Percentiles rank a stretch among this genome's conserved stretches.
Conservation (phyloP, 208 protist genomes). For the Leishmania braziliensis region DNA sequence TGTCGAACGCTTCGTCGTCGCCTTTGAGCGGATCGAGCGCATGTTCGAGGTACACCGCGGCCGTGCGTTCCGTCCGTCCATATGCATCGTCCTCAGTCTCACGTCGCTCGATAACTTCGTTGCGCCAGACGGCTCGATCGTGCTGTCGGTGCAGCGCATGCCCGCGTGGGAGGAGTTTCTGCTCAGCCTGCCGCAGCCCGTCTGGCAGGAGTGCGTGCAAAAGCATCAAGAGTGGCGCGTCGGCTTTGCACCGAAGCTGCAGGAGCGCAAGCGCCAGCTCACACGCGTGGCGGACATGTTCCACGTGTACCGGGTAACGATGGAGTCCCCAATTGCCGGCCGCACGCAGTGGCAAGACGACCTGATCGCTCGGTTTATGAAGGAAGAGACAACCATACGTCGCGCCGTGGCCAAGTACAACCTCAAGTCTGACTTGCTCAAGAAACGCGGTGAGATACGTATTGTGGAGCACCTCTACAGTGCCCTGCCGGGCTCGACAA, state of each 20-base stretch:
- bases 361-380: constrained; percentile 58
- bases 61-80: constrained; percentile 57
- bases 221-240: constrained; percentile 78
- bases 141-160: constrained; percentile 68
- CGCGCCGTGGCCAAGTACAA: constrained; percentile 77
- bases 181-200: constrained; percentile 61
- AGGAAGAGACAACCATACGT: constrained; percentile 74
- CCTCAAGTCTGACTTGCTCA: constrained; percentile 69
- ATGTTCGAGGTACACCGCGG: constrained; percentile 84
- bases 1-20: constrained; percentile 76
- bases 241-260: constrained; percentile 63
- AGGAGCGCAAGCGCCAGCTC: constrained; percentile 64
- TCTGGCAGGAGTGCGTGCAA: constrained; percentile 75
- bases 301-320: constrained; percentile 56
- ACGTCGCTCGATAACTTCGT: constrained; percentile 59
- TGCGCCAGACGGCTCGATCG: constrained; percentile 75
- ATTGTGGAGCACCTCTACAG: constrained; percentile 62
- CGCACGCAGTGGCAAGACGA: constrained; percentile 64
- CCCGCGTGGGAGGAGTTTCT: constrained; percentile 80
- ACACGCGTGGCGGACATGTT: constrained; percentile 72
- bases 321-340: constrained; percentile 56
- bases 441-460: constrained; percentile 64
- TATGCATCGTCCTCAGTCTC: constrained; percentile 76
- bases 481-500: constrained; percentile 21
- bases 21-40: constrained; percentile 77